Evolutionary conservation across 140 eudicot species (phyloP).

Genomic region (Oenanthe javanica): DNA sequence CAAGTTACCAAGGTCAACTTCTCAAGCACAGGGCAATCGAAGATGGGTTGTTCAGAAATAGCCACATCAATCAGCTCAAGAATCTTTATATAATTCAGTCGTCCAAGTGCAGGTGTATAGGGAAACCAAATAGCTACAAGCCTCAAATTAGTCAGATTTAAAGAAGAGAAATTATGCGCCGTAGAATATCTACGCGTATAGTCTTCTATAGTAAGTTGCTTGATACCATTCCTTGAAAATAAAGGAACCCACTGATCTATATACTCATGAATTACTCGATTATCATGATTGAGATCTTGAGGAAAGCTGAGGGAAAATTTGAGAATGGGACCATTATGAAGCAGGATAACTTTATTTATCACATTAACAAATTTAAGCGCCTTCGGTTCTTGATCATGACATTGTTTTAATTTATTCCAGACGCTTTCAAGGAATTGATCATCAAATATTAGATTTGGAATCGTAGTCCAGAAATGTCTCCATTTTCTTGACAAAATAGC

Average conservation of each 20-base stretch:
- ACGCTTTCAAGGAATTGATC: neutral
- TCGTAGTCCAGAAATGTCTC: neutral
- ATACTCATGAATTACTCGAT: neutral
- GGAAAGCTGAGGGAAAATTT: neutral
- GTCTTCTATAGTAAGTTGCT: neutral
- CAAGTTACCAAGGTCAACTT: neutral
- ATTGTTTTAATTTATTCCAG: no score
- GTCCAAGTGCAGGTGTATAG: neutral
- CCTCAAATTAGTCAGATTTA: neutral
- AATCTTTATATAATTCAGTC: neutral
- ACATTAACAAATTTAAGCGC: no score
- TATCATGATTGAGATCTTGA: neutral
- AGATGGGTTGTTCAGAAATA: neutral
- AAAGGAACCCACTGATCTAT: neutral
- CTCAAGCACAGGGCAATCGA: conserved; percentile 5
- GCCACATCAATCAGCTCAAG: neutral
- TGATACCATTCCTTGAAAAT: neutral
- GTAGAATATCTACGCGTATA: neutral
- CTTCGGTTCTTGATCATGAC: no score
- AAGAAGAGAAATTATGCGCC: neutral
- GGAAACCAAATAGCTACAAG: neutral
- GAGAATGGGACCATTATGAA: neutral
- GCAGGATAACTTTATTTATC: neutral
- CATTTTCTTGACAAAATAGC: neutral
- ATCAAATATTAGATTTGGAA: neutral